Base-by-base conservation (phyloP, 306 rosid genomes). In the Lathyrus oleraceus region DNA sequence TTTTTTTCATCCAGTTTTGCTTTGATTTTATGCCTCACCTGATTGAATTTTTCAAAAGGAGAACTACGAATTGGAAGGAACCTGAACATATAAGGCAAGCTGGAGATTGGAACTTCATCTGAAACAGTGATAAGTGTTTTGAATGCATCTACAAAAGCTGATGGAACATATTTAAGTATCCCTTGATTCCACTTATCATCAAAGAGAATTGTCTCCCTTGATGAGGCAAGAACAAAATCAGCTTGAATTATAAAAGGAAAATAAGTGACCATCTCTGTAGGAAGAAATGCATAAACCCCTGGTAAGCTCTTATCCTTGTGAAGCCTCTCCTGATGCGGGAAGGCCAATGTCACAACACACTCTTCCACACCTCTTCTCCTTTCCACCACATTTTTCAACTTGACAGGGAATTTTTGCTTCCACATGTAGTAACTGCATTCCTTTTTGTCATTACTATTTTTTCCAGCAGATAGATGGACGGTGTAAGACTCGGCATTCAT, bases 201-300 rank as follows among this genome's bases (percentile, higher is more conserved):
- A 23, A 86, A 64, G 47, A 81, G 86, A 75, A 91, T 85, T 0
- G 87, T 77, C 69, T 88, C 97, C 65, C 97, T 81, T 25, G 95
- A 91, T 17, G 97, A 88, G 36, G 92, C 83, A 14, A 91, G 71
- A 2, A 91, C 17, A 8, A 90, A 90, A 74, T 90, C 96, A 5
- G 90, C 89, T 73, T 90, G 96, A 57, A 90, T 84, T 61, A 88
- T 83, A 77, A 91, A 91, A 0, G 97, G 97, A n/a, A 91, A 88
- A 57, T 78, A 63, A 4, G 92, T 63, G 74, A 9, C 28, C 73
- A 35, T 70, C 39, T 70, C 71, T 0, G 93, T 81, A 35, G 83
- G 97, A 61, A 91, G 92, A 74, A 86, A 91, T 2, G 89, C 88
- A 38, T 84, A 91, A 47, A 91, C 59, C 36, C 97, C 92, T 6